phyloP scores from a whole-genome alignment of 345 rosid species.

The Gossypium stocksii region DNA sequence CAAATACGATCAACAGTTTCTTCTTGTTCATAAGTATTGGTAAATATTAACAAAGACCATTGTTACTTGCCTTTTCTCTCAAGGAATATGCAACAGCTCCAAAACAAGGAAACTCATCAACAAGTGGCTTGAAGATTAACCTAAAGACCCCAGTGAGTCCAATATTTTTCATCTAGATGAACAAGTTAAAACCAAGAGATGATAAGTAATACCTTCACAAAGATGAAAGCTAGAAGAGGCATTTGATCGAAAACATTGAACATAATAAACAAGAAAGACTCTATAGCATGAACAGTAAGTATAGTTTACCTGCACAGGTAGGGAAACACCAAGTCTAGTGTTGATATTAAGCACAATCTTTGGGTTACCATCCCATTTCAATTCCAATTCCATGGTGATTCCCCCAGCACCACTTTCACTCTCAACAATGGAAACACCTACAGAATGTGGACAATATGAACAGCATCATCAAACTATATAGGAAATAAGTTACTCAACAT shows the following conservation, averaged over 20 bases:
- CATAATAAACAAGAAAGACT: neutral
- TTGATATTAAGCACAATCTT: slow-evolving; percentile 65
- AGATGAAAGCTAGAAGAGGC: neutral
- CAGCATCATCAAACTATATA: neutral
- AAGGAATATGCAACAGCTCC: slow-evolving; percentile 82
- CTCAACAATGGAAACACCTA: slow-evolving; percentile 70
- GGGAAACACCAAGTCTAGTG: slow-evolving; percentile 68
- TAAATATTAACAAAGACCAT: neutral
- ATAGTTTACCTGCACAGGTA: slow-evolving; percentile 69
- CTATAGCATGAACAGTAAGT: neutral
- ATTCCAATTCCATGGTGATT: slow-evolving; percentile 76
- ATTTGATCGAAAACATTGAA: neutral
- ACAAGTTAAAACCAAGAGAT: slow-evolving; percentile 18
- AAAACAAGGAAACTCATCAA: slow-evolving; percentile 78
- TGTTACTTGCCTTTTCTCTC: slow-evolving; percentile 57
- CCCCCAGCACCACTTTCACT: slow-evolving; percentile 40
- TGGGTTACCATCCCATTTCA: slow-evolving; percentile 96
- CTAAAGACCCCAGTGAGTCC: slow-evolving; percentile 92
- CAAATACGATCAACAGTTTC: neutral
- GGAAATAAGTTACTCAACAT: neutral
- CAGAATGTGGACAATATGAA: neutral
- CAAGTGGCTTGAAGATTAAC: slow-evolving; percentile 85
- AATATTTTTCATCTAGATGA: slow-evolving; percentile 67
- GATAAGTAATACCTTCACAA: neutral
- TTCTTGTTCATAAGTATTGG: neutral